phyloP scores from a whole-genome alignment of 2,329 filamentous ascomycete genomes.

The Dactylellina parvicollis region DNA sequence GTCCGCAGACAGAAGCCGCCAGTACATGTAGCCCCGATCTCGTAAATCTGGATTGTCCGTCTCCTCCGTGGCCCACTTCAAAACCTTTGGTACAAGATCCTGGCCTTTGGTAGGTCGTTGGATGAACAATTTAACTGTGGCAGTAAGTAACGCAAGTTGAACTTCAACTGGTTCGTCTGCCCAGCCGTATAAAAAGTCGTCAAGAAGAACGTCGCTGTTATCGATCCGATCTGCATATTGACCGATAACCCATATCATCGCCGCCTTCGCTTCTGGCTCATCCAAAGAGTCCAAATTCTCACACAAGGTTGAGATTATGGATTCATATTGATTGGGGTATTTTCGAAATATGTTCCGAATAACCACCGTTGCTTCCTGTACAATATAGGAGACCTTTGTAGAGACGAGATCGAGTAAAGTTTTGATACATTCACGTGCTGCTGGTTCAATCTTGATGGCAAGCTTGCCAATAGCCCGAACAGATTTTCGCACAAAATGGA shows the following conservation, averaged over 20 bases:
- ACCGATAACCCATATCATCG: constrained; percentile 99
- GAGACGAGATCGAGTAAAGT: constrained; percentile 90
- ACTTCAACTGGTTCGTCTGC: constrained; percentile 95
- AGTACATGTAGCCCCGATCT: constrained; percentile 99
- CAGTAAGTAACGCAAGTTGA: constrained; percentile 90
- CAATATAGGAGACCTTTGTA: constrained; percentile 98
- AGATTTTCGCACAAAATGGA: constrained; percentile 97
- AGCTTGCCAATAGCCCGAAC: constrained; percentile 97
- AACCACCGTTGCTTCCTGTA: constrained; percentile 97
- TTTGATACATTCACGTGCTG: constrained; percentile 89
- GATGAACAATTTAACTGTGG: constrained; percentile 97
- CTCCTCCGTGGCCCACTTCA: constrained; percentile 99
- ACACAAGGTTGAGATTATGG: constrained; percentile 93
- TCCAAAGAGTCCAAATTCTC: constrained; percentile 96
- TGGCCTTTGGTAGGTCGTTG: constrained; percentile 95
- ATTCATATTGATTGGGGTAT: constrained; percentile 98
- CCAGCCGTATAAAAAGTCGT: constrained; percentile 95
- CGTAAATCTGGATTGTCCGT: constrained; percentile 98
- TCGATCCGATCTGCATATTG: constrained; percentile 98
- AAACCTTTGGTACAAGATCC: constrained; percentile 87
- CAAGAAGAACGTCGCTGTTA: constrained; percentile 90
- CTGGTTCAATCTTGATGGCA: constrained; percentile 97
- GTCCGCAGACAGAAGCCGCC: constrained; percentile 92
- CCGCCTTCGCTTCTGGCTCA: constrained; percentile 96
- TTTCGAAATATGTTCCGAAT: constrained; percentile 99